Percentiles rank a stretch among this genome's conserved stretches.
Conservation (phyloP, 129 eudicot genomes). For the Silybum marianum region DNA sequence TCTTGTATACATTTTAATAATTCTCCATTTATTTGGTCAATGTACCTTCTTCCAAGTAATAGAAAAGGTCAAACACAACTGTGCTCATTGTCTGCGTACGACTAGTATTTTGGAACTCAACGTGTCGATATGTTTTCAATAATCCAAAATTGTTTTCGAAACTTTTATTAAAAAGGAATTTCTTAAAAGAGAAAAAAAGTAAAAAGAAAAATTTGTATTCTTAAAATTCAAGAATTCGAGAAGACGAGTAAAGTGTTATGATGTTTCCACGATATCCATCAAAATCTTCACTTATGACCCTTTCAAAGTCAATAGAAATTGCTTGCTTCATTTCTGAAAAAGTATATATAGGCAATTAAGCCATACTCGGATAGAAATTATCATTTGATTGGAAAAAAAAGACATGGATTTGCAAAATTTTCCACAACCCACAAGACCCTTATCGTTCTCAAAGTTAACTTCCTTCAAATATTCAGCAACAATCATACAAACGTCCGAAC, state of each 20-base stretch:
- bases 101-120: not conserved
- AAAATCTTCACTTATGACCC: not conserved
- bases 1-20: no score
- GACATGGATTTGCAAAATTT: constrained; percentile 3
- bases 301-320: not conserved
- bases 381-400: not conserved
- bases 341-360: not conserved
- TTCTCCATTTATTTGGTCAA: not conserved
- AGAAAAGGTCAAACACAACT: not conserved
- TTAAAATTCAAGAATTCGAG: not conserved
- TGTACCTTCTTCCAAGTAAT: not conserved
- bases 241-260: not conserved
- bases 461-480: constrained; percentile 22
- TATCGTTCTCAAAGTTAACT: constrained; percentile 24
- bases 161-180: not conserved
- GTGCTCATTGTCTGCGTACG: not conserved
- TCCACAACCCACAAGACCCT: constrained; percentile 31
- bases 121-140: not conserved
- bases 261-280: not conserved
- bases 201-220: no score
- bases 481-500: not conserved
- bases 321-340: not conserved
- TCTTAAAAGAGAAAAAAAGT: not conserved
- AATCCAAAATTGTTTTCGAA: not conserved
- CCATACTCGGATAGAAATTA: not conserved